phyloP scores from a whole-genome alignment of 306 rosid genomes.

The Vigna mungo region DNA sequence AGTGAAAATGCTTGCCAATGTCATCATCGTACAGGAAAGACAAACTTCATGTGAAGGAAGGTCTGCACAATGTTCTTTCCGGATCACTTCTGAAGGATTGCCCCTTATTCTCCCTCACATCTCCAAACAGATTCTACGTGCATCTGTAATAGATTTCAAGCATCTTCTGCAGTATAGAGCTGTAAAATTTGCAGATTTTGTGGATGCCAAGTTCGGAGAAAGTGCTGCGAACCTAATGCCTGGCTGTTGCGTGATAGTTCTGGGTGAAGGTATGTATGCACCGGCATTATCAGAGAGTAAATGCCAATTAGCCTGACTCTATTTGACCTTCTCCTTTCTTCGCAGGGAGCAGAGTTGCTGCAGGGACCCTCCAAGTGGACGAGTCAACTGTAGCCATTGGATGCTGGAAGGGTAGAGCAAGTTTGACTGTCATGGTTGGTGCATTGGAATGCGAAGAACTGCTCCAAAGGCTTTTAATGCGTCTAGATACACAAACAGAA shows the following conservation, averaged over 20 bases:
- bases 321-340: not conserved
- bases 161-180: conserved; percentile 83
- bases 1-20: conserved; percentile 15
- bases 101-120: conserved; percentile 80
- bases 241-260: conserved; percentile 83
- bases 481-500: conserved; percentile 45
- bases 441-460: conserved; percentile 86
- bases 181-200: conserved; percentile 84
- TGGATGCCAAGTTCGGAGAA: conserved; percentile 69
- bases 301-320: not conserved
- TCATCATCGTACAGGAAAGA: conserved; percentile 66
- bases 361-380: conserved; percentile 52
- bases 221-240: conserved; percentile 68
- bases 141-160: conserved; percentile 77
- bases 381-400: conserved; percentile 81
- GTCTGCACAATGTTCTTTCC: conserved; percentile 78
- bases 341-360: conserved; percentile 53
- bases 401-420: conserved; percentile 90
- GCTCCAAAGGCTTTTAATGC: conserved; percentile 67
- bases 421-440: conserved; percentile 81
- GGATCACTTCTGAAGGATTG: conserved; percentile 93
- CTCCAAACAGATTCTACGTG: conserved; percentile 72
- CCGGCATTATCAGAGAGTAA: conserved; percentile 16
- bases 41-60: conserved; percentile 82
- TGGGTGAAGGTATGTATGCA: conserved; percentile 78